A percentile compares a stretch with the other conserved stretches of the same genome.
phyloP scores from a whole-genome alignment of 78 protist genomes.

The Tieghemostelium lacteum region DNA sequence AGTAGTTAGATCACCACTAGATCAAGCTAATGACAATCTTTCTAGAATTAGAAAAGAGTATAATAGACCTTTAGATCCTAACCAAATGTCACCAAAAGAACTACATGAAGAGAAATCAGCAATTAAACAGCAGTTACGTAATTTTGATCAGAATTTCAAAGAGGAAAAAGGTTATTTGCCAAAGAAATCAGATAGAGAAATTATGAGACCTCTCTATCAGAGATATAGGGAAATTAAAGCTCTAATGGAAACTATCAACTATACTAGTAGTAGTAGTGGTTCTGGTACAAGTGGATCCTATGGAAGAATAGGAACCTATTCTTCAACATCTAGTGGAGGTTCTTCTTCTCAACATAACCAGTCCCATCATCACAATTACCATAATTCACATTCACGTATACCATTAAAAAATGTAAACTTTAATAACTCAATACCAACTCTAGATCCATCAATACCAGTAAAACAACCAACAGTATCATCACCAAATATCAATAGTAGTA shows the following conservation, averaged over 20 bases:
- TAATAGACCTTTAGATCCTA: slow-evolving; percentile 24
- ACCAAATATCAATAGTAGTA: neutral
- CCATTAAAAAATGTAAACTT: neutral
- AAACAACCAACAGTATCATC: slow-evolving; percentile 1
- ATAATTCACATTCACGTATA: neutral
- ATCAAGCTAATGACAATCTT: slow-evolving; percentile 21
- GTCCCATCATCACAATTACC: neutral
- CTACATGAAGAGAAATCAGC: slow-evolving; percentile 55
- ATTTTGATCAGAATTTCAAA: slow-evolving; percentile 56
- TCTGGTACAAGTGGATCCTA: neutral
- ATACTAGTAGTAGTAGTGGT: neutral
- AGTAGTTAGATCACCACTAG: no score
- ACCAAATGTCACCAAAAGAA: neutral
- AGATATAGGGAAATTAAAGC: slow-evolving; percentile 70
- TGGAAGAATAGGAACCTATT: neutral
- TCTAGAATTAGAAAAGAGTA: slow-evolving; percentile 21
- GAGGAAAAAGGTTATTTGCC: slow-evolving; percentile 40
- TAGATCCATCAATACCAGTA: neutral
- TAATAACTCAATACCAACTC: neutral
- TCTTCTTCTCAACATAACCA: neutral
- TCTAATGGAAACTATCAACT: slow-evolving; percentile 2
- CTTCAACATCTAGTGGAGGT: neutral
- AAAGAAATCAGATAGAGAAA: slow-evolving; percentile 57
- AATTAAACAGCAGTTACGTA: slow-evolving; percentile 65
- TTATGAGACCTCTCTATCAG: slow-evolving; percentile 77